Conservation (phyloP, 441 rosid genomes). For the Lepidium campestre region DNA sequence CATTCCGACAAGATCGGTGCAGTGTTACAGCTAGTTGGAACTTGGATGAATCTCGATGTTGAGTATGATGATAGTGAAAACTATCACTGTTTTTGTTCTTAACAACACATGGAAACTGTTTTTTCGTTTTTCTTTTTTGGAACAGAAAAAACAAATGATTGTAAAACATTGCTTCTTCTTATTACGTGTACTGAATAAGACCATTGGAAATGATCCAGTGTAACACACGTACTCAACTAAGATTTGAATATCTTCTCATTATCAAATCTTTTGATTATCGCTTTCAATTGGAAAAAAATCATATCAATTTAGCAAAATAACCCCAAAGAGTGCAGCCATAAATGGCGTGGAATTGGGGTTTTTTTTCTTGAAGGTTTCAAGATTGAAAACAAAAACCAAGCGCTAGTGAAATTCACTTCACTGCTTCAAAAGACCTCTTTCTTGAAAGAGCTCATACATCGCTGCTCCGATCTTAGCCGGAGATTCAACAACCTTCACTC, state of each 20-base stretch:
- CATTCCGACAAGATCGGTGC: constrained; percentile 32
- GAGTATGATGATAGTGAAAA: background rate
- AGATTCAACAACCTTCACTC: constrained; percentile 89
- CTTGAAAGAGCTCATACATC: constrained; percentile 73
- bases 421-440: constrained; percentile 61
- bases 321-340: constrained; percentile 19
- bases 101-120: too few species aligned
- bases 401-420: constrained; percentile 26
- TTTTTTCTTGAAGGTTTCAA: constrained; percentile 5
- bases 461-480: constrained; percentile 89
- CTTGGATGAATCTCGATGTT: constrained; percentile 40
- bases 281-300: constrained; percentile 6
- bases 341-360: constrained; percentile 17
- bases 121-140: too few species aligned
- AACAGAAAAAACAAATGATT: too few species aligned
- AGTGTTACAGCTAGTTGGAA: constrained; percentile 34
- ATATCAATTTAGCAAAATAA: constrained; percentile 5
- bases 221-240: background rate
- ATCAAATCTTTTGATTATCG: constrained; percentile 2
- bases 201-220: background rate
- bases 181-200: background rate
- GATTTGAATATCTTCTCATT: background rate
- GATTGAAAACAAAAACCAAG: background rate
- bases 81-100: background rate
- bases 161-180: background rate